Evolutionary conservation across 441 rosid genomes (phyloP).

Genomic region (Populus hybrid): DNA sequence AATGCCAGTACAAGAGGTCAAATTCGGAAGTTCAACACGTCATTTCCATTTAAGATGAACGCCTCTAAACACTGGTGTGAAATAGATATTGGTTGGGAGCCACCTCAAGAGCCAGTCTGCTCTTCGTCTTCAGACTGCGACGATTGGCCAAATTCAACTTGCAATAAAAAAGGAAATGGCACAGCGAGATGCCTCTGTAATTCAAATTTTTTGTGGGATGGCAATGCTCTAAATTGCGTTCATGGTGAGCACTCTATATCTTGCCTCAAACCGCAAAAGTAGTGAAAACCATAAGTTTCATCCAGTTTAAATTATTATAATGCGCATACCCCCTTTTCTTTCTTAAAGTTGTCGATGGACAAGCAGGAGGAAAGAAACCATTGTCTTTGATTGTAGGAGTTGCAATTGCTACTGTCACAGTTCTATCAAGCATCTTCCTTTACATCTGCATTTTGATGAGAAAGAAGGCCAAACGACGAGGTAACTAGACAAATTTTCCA

Average conservation of each 20-base stretch:
- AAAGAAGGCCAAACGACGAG: too few species aligned
- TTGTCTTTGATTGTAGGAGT: too few species aligned
- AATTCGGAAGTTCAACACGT: constrained; percentile 25
- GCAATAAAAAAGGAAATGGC: constrained; percentile 28
- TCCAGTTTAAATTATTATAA: neutral
- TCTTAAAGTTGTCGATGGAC: too few species aligned
- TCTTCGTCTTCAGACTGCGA: constrained; percentile 43
- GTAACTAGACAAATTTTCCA: too few species aligned
- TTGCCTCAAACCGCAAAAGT: neutral
- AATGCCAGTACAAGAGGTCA: constrained; percentile 15
- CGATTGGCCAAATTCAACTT: constrained; percentile 59
- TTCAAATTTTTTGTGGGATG: constrained; percentile 42
- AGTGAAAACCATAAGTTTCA: neutral
- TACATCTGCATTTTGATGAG: too few species aligned
- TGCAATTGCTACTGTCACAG: too few species aligned
- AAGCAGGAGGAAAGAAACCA: too few species aligned
- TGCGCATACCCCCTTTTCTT: neutral
- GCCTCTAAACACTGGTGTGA: constrained; percentile 26
- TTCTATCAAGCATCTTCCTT: too few species aligned
- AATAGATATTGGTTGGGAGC: constrained; percentile 56
- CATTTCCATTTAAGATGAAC: constrained; percentile 39
- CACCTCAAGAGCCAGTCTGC: constrained; percentile 55
- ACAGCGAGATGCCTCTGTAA: constrained; percentile 46
- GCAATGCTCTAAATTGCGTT: constrained; percentile 37
- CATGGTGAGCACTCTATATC: constrained; percentile 30